Base-by-base conservation (phyloP, 2,329 filamentous ascomycete genomes). In the Scedosporium dehoogii region DNA sequence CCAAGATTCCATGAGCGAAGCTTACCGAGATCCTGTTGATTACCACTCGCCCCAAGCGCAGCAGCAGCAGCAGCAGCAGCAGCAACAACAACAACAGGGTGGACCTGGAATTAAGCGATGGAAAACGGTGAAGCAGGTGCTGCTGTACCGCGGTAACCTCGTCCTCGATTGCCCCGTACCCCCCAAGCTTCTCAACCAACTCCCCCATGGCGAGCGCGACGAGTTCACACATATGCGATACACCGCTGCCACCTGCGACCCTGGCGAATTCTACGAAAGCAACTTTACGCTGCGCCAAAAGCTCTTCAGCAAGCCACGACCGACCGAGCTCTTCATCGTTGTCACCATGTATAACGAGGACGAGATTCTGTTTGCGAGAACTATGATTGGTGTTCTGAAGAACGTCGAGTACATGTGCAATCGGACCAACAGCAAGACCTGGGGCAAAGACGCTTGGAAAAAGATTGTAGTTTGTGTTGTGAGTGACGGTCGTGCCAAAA, bases 341-440 rank as follows among this genome's bases (percentile, higher is more conserved):
- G 86, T 97, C 61, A 97, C 93, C 63, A 97, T 97, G 93, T 99
- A 99, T 79, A 99, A 99, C 72, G 94, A 99, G 72, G 93, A 99
- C 73, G 94, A 99, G 69, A 87, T 97, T 67, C 80, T 97, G 64
- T 97, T 99, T 72, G 92, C 94, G 25, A 87, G 94, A 51, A 97
- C 94, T 4, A 91, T 99, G 91, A 90, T 88, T 59, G 94, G 94
- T 74, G 92, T 99, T 4, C 93, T 97, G 81, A 97, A 99, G 79
- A 99, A 99, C 74, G 91, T 99, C 68, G 93, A 97, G 74, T 92
- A 93, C 79, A 97, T 99, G 90, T 97, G 94, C 75, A 91, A 90
- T 64, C 85, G 93, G 59, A 91, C 88, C 56, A 91, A 89, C 73
- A 96, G 92, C 76, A 96, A 96, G 77, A 97, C 93, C 0, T 99